phyloP scores from a whole-genome alignment of 106 monocot species.

The Phalaenopsis equestris region DNA sequence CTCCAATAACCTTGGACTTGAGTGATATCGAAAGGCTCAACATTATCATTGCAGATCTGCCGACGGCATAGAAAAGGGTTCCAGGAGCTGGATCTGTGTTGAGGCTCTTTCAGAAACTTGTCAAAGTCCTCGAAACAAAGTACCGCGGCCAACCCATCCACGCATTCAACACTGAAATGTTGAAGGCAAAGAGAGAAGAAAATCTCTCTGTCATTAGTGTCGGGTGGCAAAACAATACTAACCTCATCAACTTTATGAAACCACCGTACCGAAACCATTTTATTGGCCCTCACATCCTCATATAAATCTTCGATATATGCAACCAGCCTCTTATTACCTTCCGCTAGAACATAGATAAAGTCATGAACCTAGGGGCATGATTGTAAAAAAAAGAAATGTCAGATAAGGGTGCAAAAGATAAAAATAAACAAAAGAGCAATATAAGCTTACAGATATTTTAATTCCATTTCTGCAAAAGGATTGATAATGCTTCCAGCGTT shows the following conservation, averaged over 20 bases:
- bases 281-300: constrained; percentile 47
- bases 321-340: constrained; percentile 65
- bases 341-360: constrained; percentile 67
- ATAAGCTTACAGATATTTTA: constrained; percentile 66
- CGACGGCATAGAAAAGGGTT: constrained; percentile 58
- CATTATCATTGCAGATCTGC: constrained; percentile 49
- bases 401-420: background rate
- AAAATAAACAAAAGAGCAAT: background rate
- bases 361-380: constrained; percentile 47
- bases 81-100: constrained; percentile 13
- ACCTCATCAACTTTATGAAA: constrained; percentile 88
- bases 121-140: constrained; percentile 63
- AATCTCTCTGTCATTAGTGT: constrained; percentile 64
- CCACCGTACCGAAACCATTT: constrained; percentile 76
- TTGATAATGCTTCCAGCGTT: constrained; percentile 64
- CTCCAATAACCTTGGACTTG: constrained; percentile 71
- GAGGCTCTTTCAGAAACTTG: constrained; percentile 41
- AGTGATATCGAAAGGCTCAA: constrained; percentile 70
- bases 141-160: constrained; percentile 73
- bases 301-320: constrained; percentile 96
- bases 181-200: constrained; percentile 81
- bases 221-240: constrained; percentile 51
- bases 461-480: constrained; percentile 59
- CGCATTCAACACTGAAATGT: constrained; percentile 82
- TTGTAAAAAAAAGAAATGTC: background rate